A percentile compares a stretch with the other conserved stretches of the same genome.
phyloP scores from a whole-genome alignment of 768 basidiomycete genomes.

The Suillus subaureus region DNA sequence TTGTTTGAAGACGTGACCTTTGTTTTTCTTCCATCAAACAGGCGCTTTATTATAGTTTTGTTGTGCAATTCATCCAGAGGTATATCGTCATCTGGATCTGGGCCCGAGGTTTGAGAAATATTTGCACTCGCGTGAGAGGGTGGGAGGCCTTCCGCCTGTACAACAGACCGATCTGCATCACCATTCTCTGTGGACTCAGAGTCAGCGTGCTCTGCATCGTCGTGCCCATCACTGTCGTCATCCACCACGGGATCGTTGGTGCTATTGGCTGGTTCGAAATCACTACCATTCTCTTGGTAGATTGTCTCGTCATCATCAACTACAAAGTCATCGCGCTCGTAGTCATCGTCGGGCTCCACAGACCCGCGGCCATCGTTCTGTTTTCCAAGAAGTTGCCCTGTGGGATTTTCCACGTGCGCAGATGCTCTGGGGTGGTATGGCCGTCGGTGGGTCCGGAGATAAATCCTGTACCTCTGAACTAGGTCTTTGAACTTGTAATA shows the following conservation, averaged over 20 bases:
- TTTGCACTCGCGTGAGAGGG: background rate
- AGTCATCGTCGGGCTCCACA: slow-evolving; percentile 2
- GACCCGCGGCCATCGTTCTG: slow-evolving; percentile 3
- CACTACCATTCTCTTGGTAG: background rate
- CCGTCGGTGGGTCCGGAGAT: slow-evolving; percentile 1
- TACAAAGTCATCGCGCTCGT: background rate
- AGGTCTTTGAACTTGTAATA: slow-evolving; percentile 4
- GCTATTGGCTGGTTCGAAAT: background rate
- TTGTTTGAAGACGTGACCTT: background rate
- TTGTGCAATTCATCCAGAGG: background rate
- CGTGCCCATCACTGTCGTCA: background rate
- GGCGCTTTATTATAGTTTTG: background rate
- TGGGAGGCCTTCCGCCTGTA: background rate
- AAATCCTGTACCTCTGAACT: background rate
- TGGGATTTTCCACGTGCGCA: slow-evolving; percentile 1
- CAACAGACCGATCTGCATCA: background rate
- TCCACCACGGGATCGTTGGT: background rate
- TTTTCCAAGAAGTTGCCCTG: slow-evolving; percentile 5
- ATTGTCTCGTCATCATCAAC: slow-evolving; percentile 3
- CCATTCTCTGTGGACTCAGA: background rate
- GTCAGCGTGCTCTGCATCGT: background rate
- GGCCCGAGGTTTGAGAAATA: background rate
- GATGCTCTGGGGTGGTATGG: background rate
- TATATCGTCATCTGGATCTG: background rate
- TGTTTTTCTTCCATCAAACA: background rate